A percentile compares a stretch with the other conserved stretches of the same genome.
Conservation (phyloP, 2,329 filamentous ascomycete species). For the Aureobasidium mangrovei region DNA sequence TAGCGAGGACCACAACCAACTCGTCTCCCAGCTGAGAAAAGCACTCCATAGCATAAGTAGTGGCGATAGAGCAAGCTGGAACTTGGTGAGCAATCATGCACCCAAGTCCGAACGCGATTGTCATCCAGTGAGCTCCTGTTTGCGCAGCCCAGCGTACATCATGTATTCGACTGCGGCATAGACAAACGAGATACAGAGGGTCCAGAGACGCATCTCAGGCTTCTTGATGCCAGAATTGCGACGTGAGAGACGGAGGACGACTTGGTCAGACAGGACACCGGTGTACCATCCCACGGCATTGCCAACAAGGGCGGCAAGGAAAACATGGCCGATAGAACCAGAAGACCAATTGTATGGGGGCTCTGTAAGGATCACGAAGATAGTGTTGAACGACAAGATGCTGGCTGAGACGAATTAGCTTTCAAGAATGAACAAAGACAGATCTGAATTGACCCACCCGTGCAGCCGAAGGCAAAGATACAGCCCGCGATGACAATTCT, state of each 20-base stretch:
- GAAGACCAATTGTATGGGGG: slow-evolving; percentile 30
- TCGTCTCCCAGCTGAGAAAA: slow-evolving; percentile 25
- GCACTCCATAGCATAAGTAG: slow-evolving; percentile 36
- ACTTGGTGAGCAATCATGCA: slow-evolving; percentile 36
- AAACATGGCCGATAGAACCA: slow-evolving; percentile 24
- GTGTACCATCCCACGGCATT: slow-evolving; percentile 21
- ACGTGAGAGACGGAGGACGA: slow-evolving; percentile 23
- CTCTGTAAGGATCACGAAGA: slow-evolving; percentile 31
- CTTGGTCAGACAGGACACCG: slow-evolving; percentile 37
- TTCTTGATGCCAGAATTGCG: slow-evolving; percentile 20
- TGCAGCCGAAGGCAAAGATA: slow-evolving; percentile 35
- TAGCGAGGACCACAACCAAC: slow-evolving; percentile 25
- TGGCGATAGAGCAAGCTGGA: slow-evolving; percentile 31
- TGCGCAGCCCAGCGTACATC: slow-evolving; percentile 32
- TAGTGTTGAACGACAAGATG: slow-evolving; percentile 34
- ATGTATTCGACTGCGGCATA: slow-evolving; percentile 31
- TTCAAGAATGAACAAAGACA: neutral
- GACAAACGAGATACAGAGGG: slow-evolving; percentile 25
- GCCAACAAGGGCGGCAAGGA: slow-evolving; percentile 20
- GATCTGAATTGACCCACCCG: slow-evolving; percentile 11
- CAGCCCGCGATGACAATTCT: slow-evolving; percentile 33
- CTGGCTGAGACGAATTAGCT: slow-evolving; percentile 19
- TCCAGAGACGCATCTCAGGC: slow-evolving; percentile 27
- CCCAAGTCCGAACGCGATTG: slow-evolving; percentile 30
- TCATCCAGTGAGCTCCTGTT: slow-evolving; percentile 27